Conservation (phyloP, 2,329 filamentous ascomycete species). For the Coniochaeta sp. region DNA sequence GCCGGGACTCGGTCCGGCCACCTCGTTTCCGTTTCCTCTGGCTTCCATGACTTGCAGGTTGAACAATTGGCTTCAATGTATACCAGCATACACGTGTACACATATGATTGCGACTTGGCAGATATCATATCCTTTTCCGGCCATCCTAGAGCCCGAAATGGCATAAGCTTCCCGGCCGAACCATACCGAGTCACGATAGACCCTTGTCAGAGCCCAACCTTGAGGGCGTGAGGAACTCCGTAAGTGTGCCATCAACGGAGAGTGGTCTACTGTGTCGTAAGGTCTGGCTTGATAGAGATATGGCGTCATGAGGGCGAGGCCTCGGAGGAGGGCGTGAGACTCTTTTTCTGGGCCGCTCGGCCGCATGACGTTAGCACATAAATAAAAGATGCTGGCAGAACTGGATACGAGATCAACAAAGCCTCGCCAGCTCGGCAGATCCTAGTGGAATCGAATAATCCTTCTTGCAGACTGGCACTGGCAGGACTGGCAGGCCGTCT, state of each 20-base stretch:
- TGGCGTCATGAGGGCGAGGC: not conserved
- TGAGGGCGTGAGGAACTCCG: not conserved
- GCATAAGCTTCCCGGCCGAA: not conserved
- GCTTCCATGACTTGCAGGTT: not conserved
- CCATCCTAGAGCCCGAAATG: not conserved
- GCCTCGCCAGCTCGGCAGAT: not conserved
- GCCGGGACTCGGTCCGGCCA: not conserved
- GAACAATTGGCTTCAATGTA: no score
- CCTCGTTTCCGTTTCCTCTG: not conserved
- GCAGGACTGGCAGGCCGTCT: no score
- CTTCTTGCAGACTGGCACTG: no score
- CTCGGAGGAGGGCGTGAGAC: not conserved
- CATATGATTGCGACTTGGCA: no score
- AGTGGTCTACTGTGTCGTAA: no score
- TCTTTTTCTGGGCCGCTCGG: not conserved
- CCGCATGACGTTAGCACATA: not conserved
- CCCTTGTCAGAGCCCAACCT: no score
- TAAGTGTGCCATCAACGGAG: not conserved
- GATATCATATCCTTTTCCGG: not conserved
- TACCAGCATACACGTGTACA: no score
- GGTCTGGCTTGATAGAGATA: not conserved
- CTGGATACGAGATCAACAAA: not conserved
- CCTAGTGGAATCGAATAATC: no score
- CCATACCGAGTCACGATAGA: not conserved
- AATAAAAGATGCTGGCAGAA: no score